phyloP scores from a whole-genome alignment of 202 grass and related monocot species.

The Elaeis oleifera region DNA sequence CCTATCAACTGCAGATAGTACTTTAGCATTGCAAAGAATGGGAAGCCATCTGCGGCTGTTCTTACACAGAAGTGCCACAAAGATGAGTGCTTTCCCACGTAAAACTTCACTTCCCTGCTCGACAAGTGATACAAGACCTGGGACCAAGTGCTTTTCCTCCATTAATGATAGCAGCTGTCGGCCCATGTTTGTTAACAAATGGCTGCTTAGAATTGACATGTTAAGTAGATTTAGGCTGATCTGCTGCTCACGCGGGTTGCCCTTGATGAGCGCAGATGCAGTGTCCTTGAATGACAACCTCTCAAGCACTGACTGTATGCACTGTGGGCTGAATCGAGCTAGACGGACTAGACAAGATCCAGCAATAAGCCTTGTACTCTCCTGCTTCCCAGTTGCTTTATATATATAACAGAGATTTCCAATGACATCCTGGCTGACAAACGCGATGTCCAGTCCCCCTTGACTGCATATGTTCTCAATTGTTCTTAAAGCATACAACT shows the following conservation, averaged over 20 bases:
- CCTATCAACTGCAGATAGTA: constrained; percentile 79
- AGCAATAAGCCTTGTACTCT: constrained; percentile 81
- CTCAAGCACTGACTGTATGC: constrained; percentile 70
- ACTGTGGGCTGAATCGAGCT: constrained; percentile 69
- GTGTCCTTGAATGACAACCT: constrained; percentile 73
- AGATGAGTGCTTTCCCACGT: constrained; percentile 77
- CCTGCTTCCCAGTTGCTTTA: constrained; percentile 84
- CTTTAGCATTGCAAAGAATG: constrained; percentile 75
- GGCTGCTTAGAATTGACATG: constrained; percentile 57
- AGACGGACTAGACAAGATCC: constrained; percentile 87
- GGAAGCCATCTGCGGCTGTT: constrained; percentile 84
- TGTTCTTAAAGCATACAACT: constrained; percentile 87
- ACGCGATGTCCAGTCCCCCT: constrained; percentile 85
- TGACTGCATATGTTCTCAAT: constrained; percentile 96
- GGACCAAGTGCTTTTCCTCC: constrained; percentile 80
- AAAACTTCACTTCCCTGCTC: constrained; percentile 79
- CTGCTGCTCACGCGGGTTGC: constrained; percentile 85
- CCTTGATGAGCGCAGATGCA: constrained; percentile 63
- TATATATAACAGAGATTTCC: constrained; percentile 83
- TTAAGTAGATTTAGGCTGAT: constrained; percentile 79
- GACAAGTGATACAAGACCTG: constrained; percentile 54
- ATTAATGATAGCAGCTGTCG: constrained; percentile 55
- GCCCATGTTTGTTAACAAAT: constrained; percentile 62
- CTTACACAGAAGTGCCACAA: constrained; percentile 87
- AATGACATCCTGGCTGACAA: constrained; percentile 82